Percentiles rank a stretch among this genome's conserved stretches.
Evolutionary conservation across 2,329 filamentous ascomycete genomes (phyloP).

Genomic region (Claviceps fusiformis): DNA sequence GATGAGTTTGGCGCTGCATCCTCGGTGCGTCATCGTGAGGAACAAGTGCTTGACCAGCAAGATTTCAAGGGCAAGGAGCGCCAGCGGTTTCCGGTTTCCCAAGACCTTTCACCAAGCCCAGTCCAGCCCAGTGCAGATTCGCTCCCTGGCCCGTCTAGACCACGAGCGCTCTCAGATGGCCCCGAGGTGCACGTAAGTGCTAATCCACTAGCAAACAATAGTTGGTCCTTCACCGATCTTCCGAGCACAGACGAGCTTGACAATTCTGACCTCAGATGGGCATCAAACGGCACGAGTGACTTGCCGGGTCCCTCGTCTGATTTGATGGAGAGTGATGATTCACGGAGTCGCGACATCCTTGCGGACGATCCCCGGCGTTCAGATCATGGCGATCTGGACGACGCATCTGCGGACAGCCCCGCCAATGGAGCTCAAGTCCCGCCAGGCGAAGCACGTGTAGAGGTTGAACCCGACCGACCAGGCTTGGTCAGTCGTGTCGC

Average conservation of each 20-base stretch:
- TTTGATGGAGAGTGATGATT: not conserved
- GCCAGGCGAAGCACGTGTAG: constrained; percentile 3
- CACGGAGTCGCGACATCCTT: not conserved
- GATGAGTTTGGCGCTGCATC: not conserved
- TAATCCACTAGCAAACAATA: constrained; percentile 45
- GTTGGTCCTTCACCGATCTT: constrained; percentile 41
- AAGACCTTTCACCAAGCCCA: constrained; percentile 5
- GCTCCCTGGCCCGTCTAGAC: constrained; percentile 21
- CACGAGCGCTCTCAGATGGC: constrained; percentile 44
- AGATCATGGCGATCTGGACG: constrained; percentile 3
- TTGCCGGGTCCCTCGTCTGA: not conserved
- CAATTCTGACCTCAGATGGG: constrained; percentile 1
- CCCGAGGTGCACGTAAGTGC: constrained; percentile 28
- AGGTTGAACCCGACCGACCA: constrained; percentile 8
- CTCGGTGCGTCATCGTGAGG: not conserved
- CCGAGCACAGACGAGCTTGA: constrained; percentile 12
- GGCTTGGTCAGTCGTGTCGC: constrained; percentile 26
- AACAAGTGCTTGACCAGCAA: not conserved
- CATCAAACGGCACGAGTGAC: not conserved
- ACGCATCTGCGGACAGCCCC: not conserved
- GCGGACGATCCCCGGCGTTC: not conserved
- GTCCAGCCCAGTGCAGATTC: constrained; percentile 5
- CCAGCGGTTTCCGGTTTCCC: constrained; percentile 5
- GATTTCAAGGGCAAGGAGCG: constrained; percentile 16
- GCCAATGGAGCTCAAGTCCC: constrained; percentile 6